These are phyloP conservation scores for Phytophthora fragariae DNA, from an alignment of 352 stramenopile genomes.

Conservation along the genomic window DNA sequence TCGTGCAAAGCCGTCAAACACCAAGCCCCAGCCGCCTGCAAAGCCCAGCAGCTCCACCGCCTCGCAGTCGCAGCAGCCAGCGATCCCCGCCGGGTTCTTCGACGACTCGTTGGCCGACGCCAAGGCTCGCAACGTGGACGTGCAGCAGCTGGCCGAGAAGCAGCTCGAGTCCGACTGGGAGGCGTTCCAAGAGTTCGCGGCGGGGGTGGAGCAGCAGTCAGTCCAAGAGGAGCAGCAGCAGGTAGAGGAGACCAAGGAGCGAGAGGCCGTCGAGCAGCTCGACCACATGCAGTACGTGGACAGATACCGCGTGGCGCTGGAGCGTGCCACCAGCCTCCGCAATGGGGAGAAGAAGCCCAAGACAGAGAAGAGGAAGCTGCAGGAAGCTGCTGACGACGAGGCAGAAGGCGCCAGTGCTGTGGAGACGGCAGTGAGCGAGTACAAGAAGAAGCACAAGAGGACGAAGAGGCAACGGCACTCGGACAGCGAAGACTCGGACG, in stretches of 20 bases:
- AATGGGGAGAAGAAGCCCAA: slow-evolving; percentile 19
- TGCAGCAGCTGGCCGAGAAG: slow-evolving; percentile 54
- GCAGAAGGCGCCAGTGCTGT: slow-evolving; percentile 17
- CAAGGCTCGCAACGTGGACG: slow-evolving; percentile 55
- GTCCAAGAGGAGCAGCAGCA: slow-evolving; percentile 41
- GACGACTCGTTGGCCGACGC: slow-evolving; percentile 60
- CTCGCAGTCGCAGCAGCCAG: slow-evolving; percentile 9
- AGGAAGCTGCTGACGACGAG: not conserved
- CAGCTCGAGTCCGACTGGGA: slow-evolving; percentile 64
- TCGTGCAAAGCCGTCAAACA: not conserved
- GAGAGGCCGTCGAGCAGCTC: slow-evolving; percentile 59
- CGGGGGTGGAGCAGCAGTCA: slow-evolving; percentile 59
- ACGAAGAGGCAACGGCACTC: slow-evolving; percentile 17
- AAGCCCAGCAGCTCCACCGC: slow-evolving; percentile 3
- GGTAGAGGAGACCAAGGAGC: slow-evolving; percentile 50
- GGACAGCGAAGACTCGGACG: slow-evolving; percentile 37
- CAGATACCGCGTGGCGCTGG: slow-evolving; percentile 58
- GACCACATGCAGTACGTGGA: slow-evolving; percentile 80
- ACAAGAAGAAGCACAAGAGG: slow-evolving; percentile 44
- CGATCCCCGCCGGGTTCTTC: slow-evolving; percentile 56
- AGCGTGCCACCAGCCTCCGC: slow-evolving; percentile 39
- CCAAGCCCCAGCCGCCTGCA: slow-evolving; percentile 4
- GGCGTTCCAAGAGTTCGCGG: slow-evolving; percentile 68
- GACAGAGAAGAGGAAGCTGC: slow-evolving; percentile 32
- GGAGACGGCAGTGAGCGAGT: slow-evolving; percentile 27